A percentile compares a stretch with the other conserved stretches of the same genome.
These are phyloP conservation scores for Leccinum pachyderme DNA, from an alignment of 1,284 basidiomycete species.

Conservation along the genomic window DNA sequence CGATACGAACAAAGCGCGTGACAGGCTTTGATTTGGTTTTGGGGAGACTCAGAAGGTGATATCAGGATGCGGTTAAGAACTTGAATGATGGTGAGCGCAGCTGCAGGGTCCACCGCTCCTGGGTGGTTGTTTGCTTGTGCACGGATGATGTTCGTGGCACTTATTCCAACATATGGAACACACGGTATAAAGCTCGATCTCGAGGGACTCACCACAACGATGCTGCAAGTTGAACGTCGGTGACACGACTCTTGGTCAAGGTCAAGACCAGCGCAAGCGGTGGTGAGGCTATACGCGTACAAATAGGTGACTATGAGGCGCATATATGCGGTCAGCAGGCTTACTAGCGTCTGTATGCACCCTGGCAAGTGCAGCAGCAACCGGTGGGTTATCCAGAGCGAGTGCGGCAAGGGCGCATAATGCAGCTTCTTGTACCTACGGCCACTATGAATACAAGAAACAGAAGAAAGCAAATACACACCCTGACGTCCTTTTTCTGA, in stretches of 20 bases:
- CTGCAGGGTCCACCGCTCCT: constrained; percentile 41
- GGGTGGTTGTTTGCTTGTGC: constrained; percentile 35
- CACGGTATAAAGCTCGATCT: background rate
- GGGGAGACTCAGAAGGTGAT: constrained; percentile 39
- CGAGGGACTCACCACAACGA: constrained; percentile 55
- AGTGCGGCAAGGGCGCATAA: constrained; percentile 70
- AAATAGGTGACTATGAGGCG: constrained; percentile 1
- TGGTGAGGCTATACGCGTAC: constrained; percentile 27
- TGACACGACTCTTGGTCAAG: constrained; percentile 52
- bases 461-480: constrained; percentile 19
- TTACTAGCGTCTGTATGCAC: constrained; percentile 41
- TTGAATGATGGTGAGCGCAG: constrained; percentile 56
- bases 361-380: constrained; percentile 50
- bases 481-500: constrained; percentile 54
- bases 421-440: constrained; percentile 67
- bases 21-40: constrained; percentile 59
- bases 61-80: constrained; percentile 58
- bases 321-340: constrained; percentile 7
- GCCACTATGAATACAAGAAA: background rate
- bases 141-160: constrained; percentile 59
- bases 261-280: constrained; percentile 42
- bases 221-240: constrained; percentile 64
- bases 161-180: constrained; percentile 22
- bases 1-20: constrained; percentile 61
- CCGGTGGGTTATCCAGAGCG: constrained; percentile 58